phyloP scores from a whole-genome alignment of 805 yeast genomes.

The Scheffersomyces stipitis region DNA sequence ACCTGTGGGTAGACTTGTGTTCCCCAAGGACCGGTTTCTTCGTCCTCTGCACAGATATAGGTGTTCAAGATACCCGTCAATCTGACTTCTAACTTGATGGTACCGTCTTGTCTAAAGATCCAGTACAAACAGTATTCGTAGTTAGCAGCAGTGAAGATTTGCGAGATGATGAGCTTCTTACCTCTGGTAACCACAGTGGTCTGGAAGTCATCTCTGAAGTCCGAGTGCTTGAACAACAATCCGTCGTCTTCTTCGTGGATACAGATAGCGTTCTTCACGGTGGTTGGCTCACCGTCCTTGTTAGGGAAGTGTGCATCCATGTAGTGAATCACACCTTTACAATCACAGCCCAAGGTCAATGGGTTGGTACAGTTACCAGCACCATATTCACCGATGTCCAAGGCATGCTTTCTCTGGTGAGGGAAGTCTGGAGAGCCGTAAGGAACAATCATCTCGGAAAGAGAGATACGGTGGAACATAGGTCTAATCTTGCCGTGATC shows the following conservation, averaged over 20 bases:
- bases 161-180: conserved; percentile 69
- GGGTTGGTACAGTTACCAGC: conserved; percentile 86
- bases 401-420: conserved; percentile 82
- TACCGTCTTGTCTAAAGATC: conserved; percentile 82
- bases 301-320: conserved; percentile 75
- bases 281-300: conserved; percentile 65
- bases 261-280: conserved; percentile 75
- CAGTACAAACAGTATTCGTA: conserved; percentile 84
- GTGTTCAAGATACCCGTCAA: conserved; percentile 84
- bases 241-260: conserved; percentile 89
- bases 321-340: conserved; percentile 84
- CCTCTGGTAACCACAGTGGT: conserved; percentile 77
- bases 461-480: conserved; percentile 73
- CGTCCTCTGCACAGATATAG: conserved; percentile 60
- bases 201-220: conserved; percentile 75
- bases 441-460: conserved; percentile 83
- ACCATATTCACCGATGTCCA: conserved; percentile 86
- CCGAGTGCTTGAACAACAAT: conserved; percentile 75
- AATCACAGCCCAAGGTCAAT: conserved; percentile 75
- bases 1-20: conserved; percentile 77
- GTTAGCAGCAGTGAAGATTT: conserved; percentile 84
- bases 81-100: conserved; percentile 75
- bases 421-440: conserved; percentile 79
- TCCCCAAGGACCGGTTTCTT: conserved; percentile 74
- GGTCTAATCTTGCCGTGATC: conserved; percentile 76